Conservation (phyloP, 768 basidiomycete genomes). For the Hemileccinum impolitum region DNA sequence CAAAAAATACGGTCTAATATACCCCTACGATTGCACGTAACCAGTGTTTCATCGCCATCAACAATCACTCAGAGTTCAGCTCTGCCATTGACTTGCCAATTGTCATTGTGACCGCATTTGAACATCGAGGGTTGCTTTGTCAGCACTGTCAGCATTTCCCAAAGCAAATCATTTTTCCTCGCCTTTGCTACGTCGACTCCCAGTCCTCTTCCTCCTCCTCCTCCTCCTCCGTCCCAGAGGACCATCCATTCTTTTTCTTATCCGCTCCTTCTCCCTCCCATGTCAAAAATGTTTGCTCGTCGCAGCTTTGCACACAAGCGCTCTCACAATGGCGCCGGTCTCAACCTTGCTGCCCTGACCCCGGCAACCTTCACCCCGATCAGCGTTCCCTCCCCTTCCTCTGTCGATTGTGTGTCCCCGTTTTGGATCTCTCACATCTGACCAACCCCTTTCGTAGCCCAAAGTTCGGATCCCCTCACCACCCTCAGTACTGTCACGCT, state of each 20-base stretch:
- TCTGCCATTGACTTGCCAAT: too few relatives aligned
- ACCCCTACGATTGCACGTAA: too few relatives aligned
- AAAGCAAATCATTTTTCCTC: too few relatives aligned
- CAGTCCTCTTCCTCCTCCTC: not conserved
- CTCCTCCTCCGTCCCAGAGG: not conserved
- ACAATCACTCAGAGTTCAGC: too few relatives aligned
- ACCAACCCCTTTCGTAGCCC: slow-evolving; percentile 3
- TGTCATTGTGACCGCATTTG: too few relatives aligned
- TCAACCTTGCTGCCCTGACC: slow-evolving; percentile 5
- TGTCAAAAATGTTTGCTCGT: too few relatives aligned
- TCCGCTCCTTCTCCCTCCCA: slow-evolving; percentile 24
- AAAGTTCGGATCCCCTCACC: not conserved
- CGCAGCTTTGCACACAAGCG: slow-evolving; percentile 18
- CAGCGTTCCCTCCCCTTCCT: not conserved
- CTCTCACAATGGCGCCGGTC: slow-evolving; percentile 6
- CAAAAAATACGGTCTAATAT: too few relatives aligned
- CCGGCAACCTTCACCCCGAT: not conserved
- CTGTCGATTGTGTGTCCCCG: not conserved
- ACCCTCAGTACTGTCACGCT: not conserved
- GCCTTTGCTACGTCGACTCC: too few relatives aligned
- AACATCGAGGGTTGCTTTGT: not conserved
- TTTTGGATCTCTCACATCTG: not conserved
- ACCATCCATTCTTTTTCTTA: slow-evolving; percentile 18
- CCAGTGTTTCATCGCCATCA: too few relatives aligned
- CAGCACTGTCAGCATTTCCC: not conserved